A percentile compares a stretch with the other conserved stretches of the same genome.
These are phyloP conservation scores for Leucosporidium yakuticum DNA, from an alignment of 768 basidiomycete genomes.

Conservation along the genomic window DNA sequence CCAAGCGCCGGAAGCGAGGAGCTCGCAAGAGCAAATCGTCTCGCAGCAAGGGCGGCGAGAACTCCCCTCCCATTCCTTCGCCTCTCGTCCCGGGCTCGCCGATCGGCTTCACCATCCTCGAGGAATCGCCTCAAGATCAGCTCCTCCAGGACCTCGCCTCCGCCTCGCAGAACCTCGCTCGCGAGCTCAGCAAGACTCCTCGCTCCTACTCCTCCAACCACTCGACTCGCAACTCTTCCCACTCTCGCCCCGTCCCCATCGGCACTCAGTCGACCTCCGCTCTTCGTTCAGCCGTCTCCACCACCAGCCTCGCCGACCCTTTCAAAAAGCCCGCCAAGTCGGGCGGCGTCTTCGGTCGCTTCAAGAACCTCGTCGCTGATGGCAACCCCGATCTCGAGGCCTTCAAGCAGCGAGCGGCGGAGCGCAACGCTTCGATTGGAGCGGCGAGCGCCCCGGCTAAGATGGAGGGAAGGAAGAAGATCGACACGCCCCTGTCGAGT, in stretches of 20 bases:
- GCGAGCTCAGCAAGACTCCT: conserved; percentile 33
- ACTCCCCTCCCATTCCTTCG: not conserved
- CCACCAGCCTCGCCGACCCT: not conserved
- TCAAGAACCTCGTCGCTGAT: conserved; percentile 36
- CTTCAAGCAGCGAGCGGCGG: conserved; percentile 33
- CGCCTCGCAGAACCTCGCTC: conserved; percentile 31
- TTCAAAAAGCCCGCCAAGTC: conserved; percentile 9
- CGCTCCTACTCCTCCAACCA: conserved; percentile 1
- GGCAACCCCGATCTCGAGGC: conserved; percentile 39
- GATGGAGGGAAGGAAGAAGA: conserved; percentile 31
- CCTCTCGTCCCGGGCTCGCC: not conserved
- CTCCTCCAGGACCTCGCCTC: conserved; percentile 27
- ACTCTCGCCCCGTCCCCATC: not conserved
- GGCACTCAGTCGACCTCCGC: conserved; percentile 28
- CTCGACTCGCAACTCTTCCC: conserved; percentile 4
- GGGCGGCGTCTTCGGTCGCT: conserved; percentile 32
- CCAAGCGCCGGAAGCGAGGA: conserved; percentile 30
- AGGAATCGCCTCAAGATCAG: conserved; percentile 7
- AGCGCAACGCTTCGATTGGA: conserved; percentile 33
- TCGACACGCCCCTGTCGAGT: conserved; percentile 28
- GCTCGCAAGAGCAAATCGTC: conserved; percentile 14
- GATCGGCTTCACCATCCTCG: not conserved
- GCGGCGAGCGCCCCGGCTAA: conserved; percentile 37
- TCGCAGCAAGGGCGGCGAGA: not conserved
- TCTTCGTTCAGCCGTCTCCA: not conserved